Conservation (phyloP, 2,329 filamentous ascomycete species). For the Penicillium sp. region DNA sequence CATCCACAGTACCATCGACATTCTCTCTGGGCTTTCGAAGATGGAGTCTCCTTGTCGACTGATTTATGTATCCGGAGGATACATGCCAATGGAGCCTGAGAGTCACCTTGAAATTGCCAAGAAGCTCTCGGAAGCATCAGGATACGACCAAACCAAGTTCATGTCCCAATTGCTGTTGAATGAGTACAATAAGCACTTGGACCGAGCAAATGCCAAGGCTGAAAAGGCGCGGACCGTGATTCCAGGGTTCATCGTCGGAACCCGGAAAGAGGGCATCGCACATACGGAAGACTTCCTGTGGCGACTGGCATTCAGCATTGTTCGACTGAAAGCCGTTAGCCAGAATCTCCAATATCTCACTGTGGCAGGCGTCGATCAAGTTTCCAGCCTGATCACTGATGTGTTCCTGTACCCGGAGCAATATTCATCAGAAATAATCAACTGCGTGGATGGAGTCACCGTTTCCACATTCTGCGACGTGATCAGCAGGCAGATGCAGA, state of each 20-base stretch:
- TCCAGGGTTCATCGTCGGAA: no score
- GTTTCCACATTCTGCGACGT: neutral
- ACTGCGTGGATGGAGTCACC: neutral
- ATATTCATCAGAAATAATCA: neutral
- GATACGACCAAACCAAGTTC: no score
- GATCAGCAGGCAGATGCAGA: neutral
- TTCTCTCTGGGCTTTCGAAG: conserved; percentile 2
- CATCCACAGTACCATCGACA: conserved; percentile 5
- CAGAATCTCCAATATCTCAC: conserved; percentile 3
- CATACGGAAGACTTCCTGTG: no score
- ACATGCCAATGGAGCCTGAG: neutral
- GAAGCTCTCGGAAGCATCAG: conserved; percentile 1
- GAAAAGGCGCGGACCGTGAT: no score
- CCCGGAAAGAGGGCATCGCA: no score
- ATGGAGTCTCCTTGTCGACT: neutral
- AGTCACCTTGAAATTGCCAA: neutral
- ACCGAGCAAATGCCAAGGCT: no score
- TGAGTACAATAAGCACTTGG: no score
- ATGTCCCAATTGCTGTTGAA: no score
- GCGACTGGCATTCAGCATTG: neutral
- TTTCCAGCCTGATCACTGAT: conserved; percentile 4
- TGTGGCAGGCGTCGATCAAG: conserved; percentile 9
- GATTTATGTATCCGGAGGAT: conserved; percentile 7
- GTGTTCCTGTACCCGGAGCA: neutral
- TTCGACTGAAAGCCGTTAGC: neutral